These are phyloP conservation scores for Orbilia ellipsospora DNA, from an alignment of 2,329 filamentous ascomycete species.

Conservation along the genomic window DNA sequence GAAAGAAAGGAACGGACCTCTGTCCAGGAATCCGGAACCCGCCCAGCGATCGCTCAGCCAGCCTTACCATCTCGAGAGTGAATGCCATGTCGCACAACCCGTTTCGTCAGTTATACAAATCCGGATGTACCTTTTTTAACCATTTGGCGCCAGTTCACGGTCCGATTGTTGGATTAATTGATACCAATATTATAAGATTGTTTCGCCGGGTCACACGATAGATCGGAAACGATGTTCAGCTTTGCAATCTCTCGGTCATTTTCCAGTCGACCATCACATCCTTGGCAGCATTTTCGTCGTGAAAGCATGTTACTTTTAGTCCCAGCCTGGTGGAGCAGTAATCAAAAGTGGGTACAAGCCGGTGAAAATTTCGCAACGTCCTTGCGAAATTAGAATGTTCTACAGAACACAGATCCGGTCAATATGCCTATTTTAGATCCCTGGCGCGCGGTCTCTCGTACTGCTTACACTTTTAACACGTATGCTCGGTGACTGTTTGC, in stretches of 20 bases:
- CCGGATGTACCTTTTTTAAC: conserved; percentile 26
- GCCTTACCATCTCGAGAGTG: conserved; percentile 25
- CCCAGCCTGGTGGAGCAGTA: conserved; percentile 4
- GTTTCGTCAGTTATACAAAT: conserved; percentile 33
- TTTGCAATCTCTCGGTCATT: conserved; percentile 25
- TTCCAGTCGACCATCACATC: conserved; percentile 3
- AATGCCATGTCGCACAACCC: conserved; percentile 39
- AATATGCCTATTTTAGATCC: conserved; percentile 37
- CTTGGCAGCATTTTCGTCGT: conserved; percentile 19
- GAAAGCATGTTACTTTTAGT: conserved; percentile 10
- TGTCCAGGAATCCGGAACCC: conserved; percentile 49
- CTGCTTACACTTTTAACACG: too few relatives aligned
- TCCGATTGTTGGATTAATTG: conserved; percentile 12
- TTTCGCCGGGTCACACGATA: conserved; percentile 31
- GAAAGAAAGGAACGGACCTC: conserved; percentile 11
- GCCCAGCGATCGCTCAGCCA: conserved; percentile 11
- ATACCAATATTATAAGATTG: conserved; percentile 31
- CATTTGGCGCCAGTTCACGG: conserved; percentile 27
- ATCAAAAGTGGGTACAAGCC: conserved; percentile 10
- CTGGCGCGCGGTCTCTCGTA: conserved; percentile 22
- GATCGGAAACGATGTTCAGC: background rate
- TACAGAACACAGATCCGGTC: conserved; percentile 31
- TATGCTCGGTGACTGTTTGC: too few relatives aligned
- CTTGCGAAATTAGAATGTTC: conserved; percentile 47
- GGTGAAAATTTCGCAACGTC: conserved; percentile 4